Evolutionary conservation across 83 land plant genomes (phyloP).

Genomic region (Picea mariana): DNA sequence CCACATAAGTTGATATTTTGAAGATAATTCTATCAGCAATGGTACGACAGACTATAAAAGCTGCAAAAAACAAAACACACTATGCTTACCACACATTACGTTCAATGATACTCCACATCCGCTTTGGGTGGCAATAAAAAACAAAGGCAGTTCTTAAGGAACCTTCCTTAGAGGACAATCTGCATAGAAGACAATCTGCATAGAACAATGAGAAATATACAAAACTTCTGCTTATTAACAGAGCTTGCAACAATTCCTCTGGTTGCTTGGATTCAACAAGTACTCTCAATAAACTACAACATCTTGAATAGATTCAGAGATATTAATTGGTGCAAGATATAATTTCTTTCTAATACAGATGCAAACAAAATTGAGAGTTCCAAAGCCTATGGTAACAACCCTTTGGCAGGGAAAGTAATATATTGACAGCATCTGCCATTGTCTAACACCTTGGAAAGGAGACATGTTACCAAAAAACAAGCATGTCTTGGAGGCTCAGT

Average conservation of each 20-base stretch:
- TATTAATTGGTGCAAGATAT: neutral
- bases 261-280: constrained; percentile 10
- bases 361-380: constrained; percentile 13
- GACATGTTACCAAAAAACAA: constrained; percentile 8
- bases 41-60: neutral
- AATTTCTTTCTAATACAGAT: neutral
- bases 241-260: constrained; percentile 9
- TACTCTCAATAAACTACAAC: constrained; percentile 12
- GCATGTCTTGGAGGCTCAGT: neutral
- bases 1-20: neutral
- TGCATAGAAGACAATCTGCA: neutral
- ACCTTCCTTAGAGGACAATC: neutral
- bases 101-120: neutral
- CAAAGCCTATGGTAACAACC: neutral
- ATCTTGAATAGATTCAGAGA: constrained; percentile 1
- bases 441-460: neutral
- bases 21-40: neutral
- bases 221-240: constrained; percentile 6
- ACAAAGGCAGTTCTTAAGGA: neutral
- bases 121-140: constrained; percentile 5
- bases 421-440: neutral
- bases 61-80: neutral
- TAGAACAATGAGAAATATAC: neutral
- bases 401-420: constrained; percentile 3
- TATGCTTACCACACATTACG: neutral